Percentiles rank a stretch among this genome's conserved stretches.
phyloP scores from a whole-genome alignment of 2,329 filamentous ascomycete genomes.

The Zymoseptoria tritici region DNA sequence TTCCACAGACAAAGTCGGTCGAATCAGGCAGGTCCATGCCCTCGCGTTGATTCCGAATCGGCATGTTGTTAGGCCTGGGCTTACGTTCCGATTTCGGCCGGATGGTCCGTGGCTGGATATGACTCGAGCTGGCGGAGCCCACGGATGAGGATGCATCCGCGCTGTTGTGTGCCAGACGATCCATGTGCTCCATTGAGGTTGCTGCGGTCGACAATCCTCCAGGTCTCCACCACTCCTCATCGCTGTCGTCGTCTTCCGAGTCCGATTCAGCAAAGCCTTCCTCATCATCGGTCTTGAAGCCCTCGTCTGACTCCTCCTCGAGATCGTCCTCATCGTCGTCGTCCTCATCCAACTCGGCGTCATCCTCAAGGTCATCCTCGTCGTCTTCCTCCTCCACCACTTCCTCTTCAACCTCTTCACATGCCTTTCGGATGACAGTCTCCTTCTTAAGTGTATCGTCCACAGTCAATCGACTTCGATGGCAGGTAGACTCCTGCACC shows the following conservation, averaged over 20 bases:
- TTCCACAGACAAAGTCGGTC: slow-evolving; percentile 98
- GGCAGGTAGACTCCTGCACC: slow-evolving; percentile 64
- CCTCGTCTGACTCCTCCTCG: slow-evolving; percentile 50
- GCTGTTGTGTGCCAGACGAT: slow-evolving; percentile 38
- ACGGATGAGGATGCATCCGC: slow-evolving; percentile 48
- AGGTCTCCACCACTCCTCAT: slow-evolving; percentile 64
- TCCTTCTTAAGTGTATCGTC: slow-evolving; percentile 86
- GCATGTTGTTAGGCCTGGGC: slow-evolving; percentile 33
- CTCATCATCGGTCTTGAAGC: slow-evolving; percentile 76
- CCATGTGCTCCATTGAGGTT: slow-evolving; percentile 47
- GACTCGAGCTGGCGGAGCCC: slow-evolving; percentile 40
- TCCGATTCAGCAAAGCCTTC: slow-evolving; percentile 64
- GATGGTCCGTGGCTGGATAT: slow-evolving; percentile 7
- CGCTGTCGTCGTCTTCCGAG: slow-evolving; percentile 58
- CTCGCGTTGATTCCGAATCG: slow-evolving; percentile 18
- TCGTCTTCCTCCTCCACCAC: slow-evolving; percentile 58
- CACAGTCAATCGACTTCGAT: slow-evolving; percentile 69
- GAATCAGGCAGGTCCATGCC: slow-evolving; percentile 82
- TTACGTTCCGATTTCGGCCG: slow-evolving; percentile 12
- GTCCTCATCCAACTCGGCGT: slow-evolving; percentile 42
- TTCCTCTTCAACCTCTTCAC: slow-evolving; percentile 86
- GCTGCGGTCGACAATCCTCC: slow-evolving; percentile 45
- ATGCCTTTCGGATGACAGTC: slow-evolving; percentile 75
- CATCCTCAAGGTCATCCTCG: slow-evolving; percentile 32
- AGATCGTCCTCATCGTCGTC: slow-evolving; percentile 54